phyloP scores from a whole-genome alignment of 139 green algal genomes.

The Limnomonas spitsbergensis region DNA sequence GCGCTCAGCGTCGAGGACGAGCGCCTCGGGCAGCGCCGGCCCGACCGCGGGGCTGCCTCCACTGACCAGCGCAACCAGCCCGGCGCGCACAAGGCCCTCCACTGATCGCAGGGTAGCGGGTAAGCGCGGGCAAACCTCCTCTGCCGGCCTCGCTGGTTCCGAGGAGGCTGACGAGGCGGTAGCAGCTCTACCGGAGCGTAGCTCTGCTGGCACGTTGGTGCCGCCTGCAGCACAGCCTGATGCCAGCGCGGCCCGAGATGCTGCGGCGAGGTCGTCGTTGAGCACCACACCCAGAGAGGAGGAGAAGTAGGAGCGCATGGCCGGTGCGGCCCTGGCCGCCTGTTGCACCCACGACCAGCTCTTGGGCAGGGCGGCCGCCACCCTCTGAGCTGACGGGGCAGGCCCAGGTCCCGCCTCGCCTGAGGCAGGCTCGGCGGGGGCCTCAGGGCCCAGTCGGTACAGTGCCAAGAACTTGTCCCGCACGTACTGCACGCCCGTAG shows the following conservation, averaged over 20 bases:
- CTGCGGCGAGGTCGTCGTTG: background rate
- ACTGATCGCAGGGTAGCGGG: conserved; percentile 45
- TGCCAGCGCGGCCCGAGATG: background rate
- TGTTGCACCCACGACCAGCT: conserved; percentile 29
- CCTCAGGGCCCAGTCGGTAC: conserved; percentile 24
- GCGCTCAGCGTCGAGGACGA: conserved; percentile 51
- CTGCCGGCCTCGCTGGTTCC: background rate
- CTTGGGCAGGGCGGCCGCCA: background rate
- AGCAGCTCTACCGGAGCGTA: background rate
- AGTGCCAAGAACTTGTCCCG: conserved; percentile 47
- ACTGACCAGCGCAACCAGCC: conserved; percentile 56
- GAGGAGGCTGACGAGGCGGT: background rate
- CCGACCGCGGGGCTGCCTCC: conserved; percentile 41
- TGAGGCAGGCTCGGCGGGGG: no score
- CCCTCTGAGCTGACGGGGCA: background rate
- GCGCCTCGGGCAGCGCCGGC: conserved; percentile 57
- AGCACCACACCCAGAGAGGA: background rate
- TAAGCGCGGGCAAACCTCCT: background rate
- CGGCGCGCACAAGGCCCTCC: conserved; percentile 57
- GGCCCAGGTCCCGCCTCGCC: background rate
- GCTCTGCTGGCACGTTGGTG: background rate
- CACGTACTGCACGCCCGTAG: conserved; percentile 45
- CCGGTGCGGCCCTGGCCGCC: background rate
- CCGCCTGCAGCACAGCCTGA: background rate
- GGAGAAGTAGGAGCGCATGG: background rate